Percentiles rank a stretch among this genome's conserved stretches.
phyloP scores from a whole-genome alignment of 495 filamentous ascomycete genomes.

The Penicillium cosmopolitanum region DNA sequence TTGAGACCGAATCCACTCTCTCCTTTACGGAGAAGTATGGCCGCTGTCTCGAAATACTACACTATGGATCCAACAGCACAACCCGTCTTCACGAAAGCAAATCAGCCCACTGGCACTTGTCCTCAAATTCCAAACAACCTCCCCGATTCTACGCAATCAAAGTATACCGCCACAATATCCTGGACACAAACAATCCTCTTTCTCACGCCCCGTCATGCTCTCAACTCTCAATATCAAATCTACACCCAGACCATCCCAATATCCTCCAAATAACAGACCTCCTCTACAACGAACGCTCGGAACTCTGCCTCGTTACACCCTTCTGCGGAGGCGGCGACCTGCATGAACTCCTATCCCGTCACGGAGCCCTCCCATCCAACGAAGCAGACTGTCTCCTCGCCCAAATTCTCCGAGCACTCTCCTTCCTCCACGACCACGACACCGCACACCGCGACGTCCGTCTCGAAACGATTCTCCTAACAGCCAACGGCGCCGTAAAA shows the following conservation, averaged over 20 bases:
- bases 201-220: constrained; percentile 80
- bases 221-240: constrained; percentile 82
- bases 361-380: constrained; percentile 65
- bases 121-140: background rate
- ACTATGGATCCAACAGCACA: constrained; percentile 37
- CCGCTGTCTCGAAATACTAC: constrained; percentile 33
- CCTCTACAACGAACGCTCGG: constrained; percentile 85
- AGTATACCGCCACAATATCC: constrained; percentile 84
- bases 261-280: constrained; percentile 92
- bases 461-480: constrained; percentile 94
- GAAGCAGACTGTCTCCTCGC: constrained; percentile 97
- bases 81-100: constrained; percentile 31
- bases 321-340: constrained; percentile 93
- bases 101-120: background rate
- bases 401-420: constrained; percentile 94
- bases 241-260: constrained; percentile 74
- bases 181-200: constrained; percentile 81
- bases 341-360: constrained; percentile 81
- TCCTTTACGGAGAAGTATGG: constrained; percentile 34
- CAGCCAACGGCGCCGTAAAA: constrained; percentile 83
- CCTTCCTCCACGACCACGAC: constrained; percentile 94
- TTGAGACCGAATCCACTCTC: constrained; percentile 1
- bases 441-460: constrained; percentile 92
- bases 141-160: constrained; percentile 87
- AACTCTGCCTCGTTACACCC: constrained; percentile 97